phyloP scores from a whole-genome alignment of 768 basidiomycete genomes.

The Galerina sulciceps region DNA sequence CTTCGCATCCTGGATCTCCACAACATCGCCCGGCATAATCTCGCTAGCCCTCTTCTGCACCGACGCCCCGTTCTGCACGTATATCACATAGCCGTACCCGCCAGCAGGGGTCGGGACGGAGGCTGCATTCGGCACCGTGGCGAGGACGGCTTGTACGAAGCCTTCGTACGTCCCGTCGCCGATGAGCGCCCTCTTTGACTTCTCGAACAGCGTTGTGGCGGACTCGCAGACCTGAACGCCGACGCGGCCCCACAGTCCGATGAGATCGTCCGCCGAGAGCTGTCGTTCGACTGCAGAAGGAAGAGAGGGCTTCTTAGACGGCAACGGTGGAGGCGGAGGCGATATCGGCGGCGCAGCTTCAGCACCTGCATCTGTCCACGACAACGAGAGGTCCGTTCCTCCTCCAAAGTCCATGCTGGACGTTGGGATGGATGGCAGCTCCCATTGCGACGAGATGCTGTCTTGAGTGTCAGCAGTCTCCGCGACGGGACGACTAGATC shows the following conservation, averaged over 20 bases:
- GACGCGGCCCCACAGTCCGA: slow-evolving; percentile 69
- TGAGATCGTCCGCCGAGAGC: slow-evolving; percentile 67
- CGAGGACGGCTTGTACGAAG: slow-evolving; percentile 71
- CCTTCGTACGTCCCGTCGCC: slow-evolving; percentile 87
- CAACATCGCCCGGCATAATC: slow-evolving; percentile 85
- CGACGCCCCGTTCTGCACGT: slow-evolving; percentile 64
- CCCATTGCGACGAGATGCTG: slow-evolving; percentile 61
- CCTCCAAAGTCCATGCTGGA: slow-evolving; percentile 56
- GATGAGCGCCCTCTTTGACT: slow-evolving; percentile 76
- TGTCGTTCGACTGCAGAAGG: slow-evolving; percentile 38
- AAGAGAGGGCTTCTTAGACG: slow-evolving; percentile 15
- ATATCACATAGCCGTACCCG: slow-evolving; percentile 76
- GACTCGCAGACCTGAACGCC: slow-evolving; percentile 77
- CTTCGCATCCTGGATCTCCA: slow-evolving; percentile 74
- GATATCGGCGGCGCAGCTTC: slow-evolving; percentile 23
- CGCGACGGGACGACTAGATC: slow-evolving; percentile 33
- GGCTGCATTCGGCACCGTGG: slow-evolving; percentile 66
- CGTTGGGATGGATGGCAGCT: slow-evolving; percentile 63
- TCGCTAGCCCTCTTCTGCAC: slow-evolving; percentile 80
- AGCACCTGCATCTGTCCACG: slow-evolving; percentile 64
- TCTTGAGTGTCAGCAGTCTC: slow-evolving; percentile 35
- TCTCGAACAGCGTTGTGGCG: slow-evolving; percentile 69
- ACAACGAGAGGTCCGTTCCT: slow-evolving; percentile 52
- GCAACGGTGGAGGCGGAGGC: slow-evolving; percentile 13
- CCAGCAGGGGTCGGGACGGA: slow-evolving; percentile 34